phyloP scores from a whole-genome alignment of 805 yeast species.

The Suhomyces vadensis region DNA sequence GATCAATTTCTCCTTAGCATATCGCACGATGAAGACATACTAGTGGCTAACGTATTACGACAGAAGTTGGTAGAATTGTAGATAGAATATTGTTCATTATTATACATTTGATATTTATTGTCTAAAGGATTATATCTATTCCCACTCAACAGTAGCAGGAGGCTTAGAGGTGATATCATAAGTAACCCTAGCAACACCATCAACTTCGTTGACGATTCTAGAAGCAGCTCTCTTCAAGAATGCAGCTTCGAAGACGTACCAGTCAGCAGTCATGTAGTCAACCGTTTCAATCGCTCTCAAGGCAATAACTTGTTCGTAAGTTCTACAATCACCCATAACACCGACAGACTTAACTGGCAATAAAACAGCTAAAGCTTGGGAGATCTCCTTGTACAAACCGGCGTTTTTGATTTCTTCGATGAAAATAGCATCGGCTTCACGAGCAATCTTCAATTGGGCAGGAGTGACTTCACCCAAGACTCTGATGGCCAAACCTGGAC shows the following conservation, averaged over 20 bases:
- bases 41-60: slow-evolving; percentile 58
- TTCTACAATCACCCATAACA: slow-evolving; percentile 99
- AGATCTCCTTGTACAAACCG: slow-evolving; percentile 87
- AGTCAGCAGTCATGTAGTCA: slow-evolving; percentile 99
- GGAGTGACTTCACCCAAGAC: slow-evolving; percentile 95
- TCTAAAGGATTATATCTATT: slow-evolving; percentile 46
- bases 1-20: slow-evolving; percentile 57
- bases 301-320: slow-evolving; percentile 98
- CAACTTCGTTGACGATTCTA: slow-evolving; percentile 97
- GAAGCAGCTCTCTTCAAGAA: slow-evolving; percentile 92
- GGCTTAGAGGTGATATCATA: slow-evolving; percentile 99
- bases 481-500: slow-evolving; percentile 99
- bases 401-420: slow-evolving; percentile 94
- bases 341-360: slow-evolving; percentile 98
- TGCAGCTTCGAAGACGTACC: slow-evolving; percentile 90
- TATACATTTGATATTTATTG: neutral
- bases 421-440: slow-evolving; percentile 95
- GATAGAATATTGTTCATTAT: neutral
- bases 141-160: slow-evolving; percentile 99
- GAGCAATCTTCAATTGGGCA: slow-evolving; percentile 91
- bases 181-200: slow-evolving; percentile 98
- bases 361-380: slow-evolving; percentile 97
- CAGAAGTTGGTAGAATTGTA: slow-evolving; percentile 18
- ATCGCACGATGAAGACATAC: slow-evolving; percentile 65
- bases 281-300: slow-evolving; percentile 96